Evolutionary conservation across 805 yeast species (phyloP).

Genomic region (Lachancea quebecensis): DNA sequence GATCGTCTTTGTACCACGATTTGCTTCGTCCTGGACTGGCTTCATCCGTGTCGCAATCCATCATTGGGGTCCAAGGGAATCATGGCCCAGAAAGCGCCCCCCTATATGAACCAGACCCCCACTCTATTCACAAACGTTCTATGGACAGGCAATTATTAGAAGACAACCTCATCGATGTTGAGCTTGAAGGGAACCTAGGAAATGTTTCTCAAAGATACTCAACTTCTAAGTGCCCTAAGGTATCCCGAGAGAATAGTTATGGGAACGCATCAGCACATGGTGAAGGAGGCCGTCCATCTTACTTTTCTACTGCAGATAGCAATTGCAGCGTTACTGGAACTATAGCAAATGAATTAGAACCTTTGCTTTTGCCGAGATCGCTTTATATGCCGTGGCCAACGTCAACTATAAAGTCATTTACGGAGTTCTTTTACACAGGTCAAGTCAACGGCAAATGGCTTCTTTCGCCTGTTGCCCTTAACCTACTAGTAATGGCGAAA

Average conservation of each 20-base stretch:
- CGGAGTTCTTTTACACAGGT: constrained; percentile 72
- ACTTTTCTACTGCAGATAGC: constrained; percentile 14
- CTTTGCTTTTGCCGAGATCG: constrained; percentile 59
- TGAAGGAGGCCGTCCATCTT: constrained; percentile 14
- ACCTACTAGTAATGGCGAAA: constrained; percentile 54
- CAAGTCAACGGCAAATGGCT: constrained; percentile 72
- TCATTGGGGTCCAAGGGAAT: background rate
- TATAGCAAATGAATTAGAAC: constrained; percentile 39
- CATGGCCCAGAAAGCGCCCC: background rate
- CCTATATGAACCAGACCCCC: constrained; percentile 13
- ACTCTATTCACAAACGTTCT: constrained; percentile 12
- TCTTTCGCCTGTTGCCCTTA: constrained; percentile 62
- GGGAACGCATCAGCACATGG: background rate
- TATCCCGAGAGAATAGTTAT: background rate
- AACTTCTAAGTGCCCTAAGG: background rate
- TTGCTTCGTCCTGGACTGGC: constrained; percentile 2
- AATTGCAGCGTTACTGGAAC: constrained; percentile 8
- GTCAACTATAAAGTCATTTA: constrained; percentile 52
- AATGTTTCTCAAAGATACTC: background rate
- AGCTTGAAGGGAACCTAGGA: background rate
- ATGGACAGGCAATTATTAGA: constrained; percentile 21
- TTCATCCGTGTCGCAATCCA: constrained; percentile 2
- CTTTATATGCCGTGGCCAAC: constrained; percentile 64
- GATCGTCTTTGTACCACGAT: constrained; percentile 17
- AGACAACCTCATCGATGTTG: constrained; percentile 9